Evolutionary conservation across 192 early-diverging fungal species (phyloP), one percentile per base, ranked within the genome.

Genomic region (Coemansia sp.): DNA sequence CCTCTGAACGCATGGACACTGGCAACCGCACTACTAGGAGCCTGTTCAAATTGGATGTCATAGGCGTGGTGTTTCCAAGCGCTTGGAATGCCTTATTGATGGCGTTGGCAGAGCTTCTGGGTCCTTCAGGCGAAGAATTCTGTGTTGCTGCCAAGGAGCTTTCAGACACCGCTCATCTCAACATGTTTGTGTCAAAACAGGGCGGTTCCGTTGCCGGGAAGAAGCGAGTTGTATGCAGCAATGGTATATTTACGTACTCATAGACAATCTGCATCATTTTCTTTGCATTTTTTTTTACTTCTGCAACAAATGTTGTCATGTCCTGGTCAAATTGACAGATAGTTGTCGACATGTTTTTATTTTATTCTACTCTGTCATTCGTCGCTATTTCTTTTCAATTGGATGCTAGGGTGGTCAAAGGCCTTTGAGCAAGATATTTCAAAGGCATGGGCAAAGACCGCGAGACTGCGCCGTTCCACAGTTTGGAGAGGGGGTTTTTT

Each of bases 171-270:
- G 75, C 65, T 5, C 71, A 77, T 30, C 60, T 82, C 17, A 77
- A 76, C 40, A 73, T 82, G 67, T 66, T 82, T 39, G 75, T 76
- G 14, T 76, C 80, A 11, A 74, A 72, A 55, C 80, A 82, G 19
- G 70, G 68, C 21, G 71, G 75, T 40, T 64, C 72, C 0, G 75
- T 77, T 21, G 65, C 80, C 21, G 70, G 75, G 14, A 76, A 77
- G 39, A 69, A 64, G 33, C 40, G 63, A 37, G 68, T 78, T 4
- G 17, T 42, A 4, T 77, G 52, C 42, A 55, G 33, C 10, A 50
- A 64, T 35, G 63, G 63, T 46, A 32, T 8, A 43, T 64, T 46
- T 32, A 50, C 63, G 17, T 64, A 49, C 23, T 14, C 43, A 21
- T 63, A 63, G 40, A 26, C 70, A 49, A 19, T 19, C 21, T 50